Evolutionary conservation across 2,329 filamentous ascomycete species (phyloP), one percentile per base, ranked within the genome.

Genomic region (Fusarium veterinarium): DNA sequence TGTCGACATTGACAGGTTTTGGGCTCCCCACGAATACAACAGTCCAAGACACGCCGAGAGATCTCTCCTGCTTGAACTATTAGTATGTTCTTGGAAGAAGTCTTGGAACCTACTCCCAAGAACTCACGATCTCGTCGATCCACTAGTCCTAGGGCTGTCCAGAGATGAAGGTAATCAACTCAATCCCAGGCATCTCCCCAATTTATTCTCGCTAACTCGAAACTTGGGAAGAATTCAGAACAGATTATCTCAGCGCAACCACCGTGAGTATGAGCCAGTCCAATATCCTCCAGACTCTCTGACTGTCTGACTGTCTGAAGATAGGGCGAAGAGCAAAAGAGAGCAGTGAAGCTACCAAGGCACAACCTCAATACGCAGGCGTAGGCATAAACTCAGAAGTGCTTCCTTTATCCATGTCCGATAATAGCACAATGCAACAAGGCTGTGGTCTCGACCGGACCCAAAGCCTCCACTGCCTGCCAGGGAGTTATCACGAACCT

Each of bases 381-480:
- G 17, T 19, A 19, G 23, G 42, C 14, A 3, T 46, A n/a, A n/a
- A n/a, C 44, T 11, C 44, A 30, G 19, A 46, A n/a, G 19, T 30
- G 44, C 13, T n/a, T 46, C 8, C 3, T 0, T 7, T n/a, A 46
- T 0, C 9, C 13, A 46, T 30, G 30, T 33, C 30, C 2, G 46
- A 49, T 19, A 33, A 13, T 1, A 33, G 3, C 20, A 49, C 28
- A 33, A 49, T 33, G 20, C 14, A 49, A 20, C 45, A 33, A 49
- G 45, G 45, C 20, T 23, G 28, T 33, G 28, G 30, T 10, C n/a
- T 3, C 20, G 3, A 46, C 19, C 25, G 1, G 8, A 3, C 4
- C 13, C 19, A 16, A 28, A 30, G 5, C 8, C 19, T 30, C 25
- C 25, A 46, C 1, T 20, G 8, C 13, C 4, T 46, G 13, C 6